Evolutionary conservation across 768 basidiomycete species (phyloP).

Genomic region (Wakefieldia striispora): DNA sequence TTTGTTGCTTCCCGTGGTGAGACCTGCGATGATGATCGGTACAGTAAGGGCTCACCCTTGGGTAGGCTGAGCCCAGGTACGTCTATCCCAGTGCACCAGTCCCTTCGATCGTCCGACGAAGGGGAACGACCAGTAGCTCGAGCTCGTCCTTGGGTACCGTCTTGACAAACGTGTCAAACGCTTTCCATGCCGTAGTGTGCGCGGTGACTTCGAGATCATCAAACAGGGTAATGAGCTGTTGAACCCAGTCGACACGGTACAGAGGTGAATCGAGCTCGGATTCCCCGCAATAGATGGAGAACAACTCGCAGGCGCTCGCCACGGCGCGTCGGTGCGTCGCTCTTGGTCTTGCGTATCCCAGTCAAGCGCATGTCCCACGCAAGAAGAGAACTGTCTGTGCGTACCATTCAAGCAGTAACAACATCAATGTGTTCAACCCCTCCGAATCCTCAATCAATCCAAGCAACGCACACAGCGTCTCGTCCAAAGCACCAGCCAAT

Average conservation of each 20-base stretch:
- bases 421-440: slow-evolving; percentile 86
- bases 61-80: slow-evolving; percentile 86
- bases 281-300: slow-evolving; percentile 80
- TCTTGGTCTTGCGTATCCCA: slow-evolving; percentile 63
- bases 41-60: slow-evolving; percentile 80
- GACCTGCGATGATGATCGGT: slow-evolving; percentile 87
- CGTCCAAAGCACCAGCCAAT: slow-evolving; percentile 63
- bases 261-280: slow-evolving; percentile 78
- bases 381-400: slow-evolving; percentile 27
- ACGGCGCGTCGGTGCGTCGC: slow-evolving; percentile 65
- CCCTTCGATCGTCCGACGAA: slow-evolving; percentile 84
- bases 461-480: slow-evolving; percentile 73
- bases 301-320: slow-evolving; percentile 76
- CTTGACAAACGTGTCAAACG: slow-evolving; percentile 87
- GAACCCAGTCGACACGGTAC: slow-evolving; percentile 93
- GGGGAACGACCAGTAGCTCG: slow-evolving; percentile 85
- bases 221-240: slow-evolving; percentile 78
- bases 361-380: background rate
- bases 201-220: slow-evolving; percentile 77
- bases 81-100: slow-evolving; percentile 71
- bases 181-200: slow-evolving; percentile 77
- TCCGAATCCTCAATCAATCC: slow-evolving; percentile 81
- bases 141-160: slow-evolving; percentile 90
- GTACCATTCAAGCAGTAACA: slow-evolving; percentile 85
- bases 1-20: slow-evolving; percentile 92